Base-by-base conservation (phyloP, 345 rosid genomes). In the Pugionium cornutum region DNA sequence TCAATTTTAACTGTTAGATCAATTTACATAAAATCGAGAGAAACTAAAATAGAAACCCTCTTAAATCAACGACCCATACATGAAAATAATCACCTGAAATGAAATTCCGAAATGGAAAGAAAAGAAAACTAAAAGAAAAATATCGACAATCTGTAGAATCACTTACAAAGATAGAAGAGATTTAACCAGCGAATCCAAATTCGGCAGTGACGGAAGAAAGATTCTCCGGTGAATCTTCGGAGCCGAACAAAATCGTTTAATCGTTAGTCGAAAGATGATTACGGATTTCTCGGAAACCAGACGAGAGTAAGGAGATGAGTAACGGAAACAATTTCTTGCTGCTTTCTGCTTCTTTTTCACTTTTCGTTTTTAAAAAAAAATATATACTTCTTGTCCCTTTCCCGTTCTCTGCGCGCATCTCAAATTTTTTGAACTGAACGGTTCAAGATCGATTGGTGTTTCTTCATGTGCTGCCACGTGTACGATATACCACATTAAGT, bases 261-360 rank as follows among this genome's bases (percentile, higher is more conserved):
- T 34, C 7, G 60, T 25, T 3, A 2, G 63, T 18, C 18, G 18
- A 18, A 30, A 58, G 62, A 56, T 1, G 67, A 60, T 37, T 27
- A 28, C 9, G 9, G 31, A 2, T 52, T 51, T 53, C 35, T 29
- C 18, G 1, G 27, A 54, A 61, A 56, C 2, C 5, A 27, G 45
- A 52, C 9, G 32, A 61, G 53, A 49, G 72, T 29, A 43, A 6
- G 32, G 28, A 71, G 32, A 53, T 62, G 40, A 34, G 70, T 63
- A 75, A 75, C 75, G 75, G 69, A 63, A 55, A 75, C 67, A 36
- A 4, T 37, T 25, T 52, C 67, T 73, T 59, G 68, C 29, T 70
- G 28, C 28, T 35, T 60, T 69, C 56, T 41, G 40, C 62, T 62
- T 61, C 49, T 44, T 35, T 36, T 43, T 47, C 1, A 29, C 48